Evolutionary conservation across 345 rosid species (phyloP), one percentile per base, ranked within the genome.

Genomic region (Anastatica hierochuntica): DNA sequence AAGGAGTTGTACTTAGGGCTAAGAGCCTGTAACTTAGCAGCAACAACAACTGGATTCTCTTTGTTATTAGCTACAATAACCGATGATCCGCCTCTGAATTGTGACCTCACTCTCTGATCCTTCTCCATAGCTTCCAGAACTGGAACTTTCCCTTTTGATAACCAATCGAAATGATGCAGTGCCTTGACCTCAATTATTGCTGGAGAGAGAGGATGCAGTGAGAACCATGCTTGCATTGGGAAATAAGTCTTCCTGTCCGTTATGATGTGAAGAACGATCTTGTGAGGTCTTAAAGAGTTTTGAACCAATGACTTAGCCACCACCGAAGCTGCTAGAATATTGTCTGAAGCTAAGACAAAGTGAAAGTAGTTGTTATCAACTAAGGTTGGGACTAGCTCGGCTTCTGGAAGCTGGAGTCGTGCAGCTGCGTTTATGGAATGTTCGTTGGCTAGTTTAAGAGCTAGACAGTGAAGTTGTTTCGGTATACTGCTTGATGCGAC

Each of bases 221-320:
- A 85, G 73, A 92, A 92, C 98, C 98, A 92, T 11, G 98, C 97
- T 66, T 92, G 98, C 98, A 92, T 92, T 0, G 98, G 98, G 16
- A 81, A 81, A 56, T 75, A 85, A 10, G 98, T 92, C 64, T 92
- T 92, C 77, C 73, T 70, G 53, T 92, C 98, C 12, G 98, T 92
- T 54, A 92, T 83, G 29, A 92, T 74, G 74, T 92, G 98, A 11
- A 92, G 76, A 14, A 88, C 95, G 17, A 80, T 47, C 60, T 73
- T 92, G 8, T 76, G 64, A 1, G 94, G 97, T 43, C 59, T 72
- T 52, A 83, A 57, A 1, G 97, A 72, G 59, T 88, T 92, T 10
- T 70, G 48, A 37, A 81, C 87, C 5, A 88, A 75, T 2, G 98
- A 92, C 24, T 58, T 50, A 7, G 95, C 95, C 9, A 92, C 98